phyloP scores from a whole-genome alignment of 108 stramenopile genomes.

The Nitzschia sp. region DNA sequence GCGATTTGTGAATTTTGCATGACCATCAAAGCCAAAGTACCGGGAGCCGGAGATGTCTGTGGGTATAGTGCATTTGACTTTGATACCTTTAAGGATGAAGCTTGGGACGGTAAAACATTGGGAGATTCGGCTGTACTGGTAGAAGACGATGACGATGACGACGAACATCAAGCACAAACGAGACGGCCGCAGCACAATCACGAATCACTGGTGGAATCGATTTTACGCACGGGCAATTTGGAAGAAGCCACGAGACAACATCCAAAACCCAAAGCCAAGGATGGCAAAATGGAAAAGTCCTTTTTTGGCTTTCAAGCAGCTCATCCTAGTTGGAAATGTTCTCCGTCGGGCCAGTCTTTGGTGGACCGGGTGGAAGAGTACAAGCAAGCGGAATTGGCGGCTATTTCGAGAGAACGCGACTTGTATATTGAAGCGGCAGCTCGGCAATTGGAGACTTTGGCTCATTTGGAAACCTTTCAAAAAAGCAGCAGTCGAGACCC shows the following conservation, averaged over 20 bases:
- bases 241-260: slow-evolving; percentile 43
- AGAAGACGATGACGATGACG: background rate
- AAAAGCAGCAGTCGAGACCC: background rate
- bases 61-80: slow-evolving; percentile 94
- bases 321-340: slow-evolving; percentile 71
- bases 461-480: slow-evolving; percentile 51
- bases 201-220: slow-evolving; percentile 30
- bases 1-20: slow-evolving; percentile 83
- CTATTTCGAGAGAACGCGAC: slow-evolving; percentile 63
- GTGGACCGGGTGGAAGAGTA: slow-evolving; percentile 63
- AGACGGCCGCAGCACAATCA: background rate
- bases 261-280: slow-evolving; percentile 62
- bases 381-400: slow-evolving; percentile 46
- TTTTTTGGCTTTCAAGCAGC: slow-evolving; percentile 75
- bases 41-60: slow-evolving; percentile 90
- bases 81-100: slow-evolving; percentile 77
- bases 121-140: slow-evolving; percentile 14
- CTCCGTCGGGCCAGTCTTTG: slow-evolving; percentile 57
- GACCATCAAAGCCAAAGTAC: slow-evolving; percentile 67
- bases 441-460: slow-evolving; percentile 74
- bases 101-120: slow-evolving; percentile 65
- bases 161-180: background rate
- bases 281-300: slow-evolving; percentile 86
- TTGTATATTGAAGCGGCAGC: slow-evolving; percentile 78
- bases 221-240: slow-evolving; percentile 35